phyloP scores from a whole-genome alignment of 1,139 yeast species.

The Arxiozyma bovina region DNA sequence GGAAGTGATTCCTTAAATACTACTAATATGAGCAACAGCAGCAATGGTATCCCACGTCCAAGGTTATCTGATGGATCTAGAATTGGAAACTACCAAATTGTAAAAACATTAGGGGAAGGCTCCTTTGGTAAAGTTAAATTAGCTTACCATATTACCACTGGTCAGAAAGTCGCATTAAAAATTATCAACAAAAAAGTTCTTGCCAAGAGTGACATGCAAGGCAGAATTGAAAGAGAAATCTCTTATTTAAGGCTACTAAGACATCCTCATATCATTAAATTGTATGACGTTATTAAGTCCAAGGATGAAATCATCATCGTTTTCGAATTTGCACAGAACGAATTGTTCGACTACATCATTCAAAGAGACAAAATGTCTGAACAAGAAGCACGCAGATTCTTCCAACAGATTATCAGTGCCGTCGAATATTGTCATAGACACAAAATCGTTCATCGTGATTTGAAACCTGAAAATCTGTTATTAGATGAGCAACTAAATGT shows the following conservation, averaged over 20 bases:
- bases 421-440: conserved; percentile 97
- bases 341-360: conserved; percentile 89
- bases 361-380: conserved; percentile 94
- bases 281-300: conserved; percentile 92
- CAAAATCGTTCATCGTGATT: conserved; percentile 93
- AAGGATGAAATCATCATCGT: conserved; percentile 97
- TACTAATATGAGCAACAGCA: neutral
- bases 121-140: conserved; percentile 95
- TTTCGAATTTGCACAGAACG: conserved; percentile 93
- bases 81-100: conserved; percentile 89
- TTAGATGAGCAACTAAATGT: conserved; percentile 87
- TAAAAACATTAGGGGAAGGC: conserved; percentile 93
- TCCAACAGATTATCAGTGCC: conserved; percentile 96
- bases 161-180: conserved; percentile 88
- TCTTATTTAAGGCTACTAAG: conserved; percentile 79
- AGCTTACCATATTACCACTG: conserved; percentile 88
- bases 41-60: conserved; percentile 9
- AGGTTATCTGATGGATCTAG: conserved; percentile 36
- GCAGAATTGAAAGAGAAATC: conserved; percentile 90
- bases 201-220: conserved; percentile 96
- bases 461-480: conserved; percentile 88
- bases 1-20: conserved; percentile 1
- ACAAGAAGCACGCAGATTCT: conserved; percentile 86
- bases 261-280: conserved; percentile 94
- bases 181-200: conserved; percentile 89